Base-by-base conservation (phyloP, 495 filamentous ascomycete species). In the Wilcoxina mikolae region DNA sequence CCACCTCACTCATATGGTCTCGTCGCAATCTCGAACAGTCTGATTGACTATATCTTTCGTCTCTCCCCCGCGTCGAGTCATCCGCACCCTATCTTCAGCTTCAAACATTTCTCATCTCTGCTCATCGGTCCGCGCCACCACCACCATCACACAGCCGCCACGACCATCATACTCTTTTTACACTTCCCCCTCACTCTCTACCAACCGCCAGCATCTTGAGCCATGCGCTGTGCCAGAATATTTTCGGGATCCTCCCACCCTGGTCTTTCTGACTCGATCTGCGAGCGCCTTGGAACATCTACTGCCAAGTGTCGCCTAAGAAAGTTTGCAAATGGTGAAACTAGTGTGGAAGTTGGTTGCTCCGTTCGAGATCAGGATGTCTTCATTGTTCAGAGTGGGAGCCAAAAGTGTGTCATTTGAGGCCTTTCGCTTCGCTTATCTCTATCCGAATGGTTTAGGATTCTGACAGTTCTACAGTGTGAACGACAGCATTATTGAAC, bases 401-500 rank as follows among this genome's bases (percentile, higher is more conserved):
- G 93, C 69, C 74, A 78, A 62, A 89, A 85, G 77, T 66, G 72
- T 61, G 55, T 58, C 56, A 44, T 48, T 59, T 49, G 35, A 52
- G 28, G 52, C 44, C 29, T 31, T 57, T n/a, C n/a, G n/a, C n/a
- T n/a, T n/a, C n/a, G n/a, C n/a, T n/a, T n/a, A n/a, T n/a, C n/a
- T n/a, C n/a, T 57, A 50, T 51, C 57, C 63, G 31, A 53, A 26
- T 4, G 25, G 10, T 18, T n/a, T 3, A 17, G 27, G 49, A 9
- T 18, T 44, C 41, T 54, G 51, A 29, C 23, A 4, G 29, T 17
- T 31, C 26, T 26, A 57, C 68, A 75, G 62, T 35, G 93, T 95
- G 76, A 98, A 98, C 71, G 93, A 98, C 71, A 90, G 85, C 58
- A 84, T 98, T 64, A 94, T 98, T 85, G 91, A 98, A 74, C 76